Conservation (phyloP, 495 filamentous ascomycete species). For the Aspergillus ellipticus region DNA sequence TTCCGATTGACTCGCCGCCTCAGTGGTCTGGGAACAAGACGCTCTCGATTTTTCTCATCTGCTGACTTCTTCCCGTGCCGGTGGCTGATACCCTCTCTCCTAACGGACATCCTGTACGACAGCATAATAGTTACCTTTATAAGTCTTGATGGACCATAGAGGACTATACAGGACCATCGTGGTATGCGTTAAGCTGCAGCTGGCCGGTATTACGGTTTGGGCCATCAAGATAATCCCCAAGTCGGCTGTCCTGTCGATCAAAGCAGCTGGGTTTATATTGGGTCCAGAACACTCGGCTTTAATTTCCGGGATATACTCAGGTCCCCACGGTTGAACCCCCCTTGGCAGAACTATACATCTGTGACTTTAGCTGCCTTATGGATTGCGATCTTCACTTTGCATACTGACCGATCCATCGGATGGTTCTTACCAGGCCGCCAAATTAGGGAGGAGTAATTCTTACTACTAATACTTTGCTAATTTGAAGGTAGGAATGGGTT, state of each 20-base stretch:
- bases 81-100: conserved; percentile 1
- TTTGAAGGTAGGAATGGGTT: neutral
- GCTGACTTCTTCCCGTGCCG: conserved; percentile 1
- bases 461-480: neutral
- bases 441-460: neutral
- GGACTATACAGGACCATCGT: neutral
- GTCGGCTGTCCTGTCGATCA: neutral
- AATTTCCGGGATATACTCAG: conserved; percentile 15
- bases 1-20: neutral
- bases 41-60: neutral
- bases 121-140: neutral
- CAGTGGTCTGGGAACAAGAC: neutral
- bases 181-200: conserved; percentile 8
- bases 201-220: conserved; percentile 9
- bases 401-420: neutral
- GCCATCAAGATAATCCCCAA: neutral
- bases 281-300: conserved; percentile 23
- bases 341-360: conserved; percentile 2
- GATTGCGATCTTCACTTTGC: conserved; percentile 2
- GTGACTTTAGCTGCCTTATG: neutral
- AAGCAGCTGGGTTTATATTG: neutral
- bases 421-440: neutral
- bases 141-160: too few relatives aligned
- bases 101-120: neutral
- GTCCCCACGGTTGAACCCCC: neutral